phyloP scores from a whole-genome alignment of 2,329 filamentous ascomycete species.

The Pestalotiopsis fici region DNA sequence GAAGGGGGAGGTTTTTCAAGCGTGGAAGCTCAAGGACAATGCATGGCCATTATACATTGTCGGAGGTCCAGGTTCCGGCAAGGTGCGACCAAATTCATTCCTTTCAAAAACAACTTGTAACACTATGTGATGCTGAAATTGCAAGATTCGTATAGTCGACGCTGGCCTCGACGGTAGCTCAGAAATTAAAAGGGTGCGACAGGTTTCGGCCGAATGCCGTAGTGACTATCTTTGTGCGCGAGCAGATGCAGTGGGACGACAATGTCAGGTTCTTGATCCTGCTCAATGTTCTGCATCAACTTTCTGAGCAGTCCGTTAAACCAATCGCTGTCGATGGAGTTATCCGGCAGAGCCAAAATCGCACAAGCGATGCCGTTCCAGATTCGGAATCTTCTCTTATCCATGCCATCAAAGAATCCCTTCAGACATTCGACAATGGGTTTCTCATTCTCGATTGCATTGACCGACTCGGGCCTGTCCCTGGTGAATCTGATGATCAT shows the following conservation, averaged over 20 bases:
- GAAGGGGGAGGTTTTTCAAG: background rate
- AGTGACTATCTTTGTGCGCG: background rate
- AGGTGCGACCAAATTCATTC: background rate
- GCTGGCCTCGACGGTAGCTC: background rate
- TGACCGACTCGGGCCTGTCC: background rate
- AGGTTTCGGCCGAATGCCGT: background rate
- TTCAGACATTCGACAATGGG: background rate
- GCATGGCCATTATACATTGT: background rate
- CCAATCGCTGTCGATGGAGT: background rate
- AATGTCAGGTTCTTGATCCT: background rate
- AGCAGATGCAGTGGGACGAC: background rate
- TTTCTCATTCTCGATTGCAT: background rate
- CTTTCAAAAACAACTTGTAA: background rate
- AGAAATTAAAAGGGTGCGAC: background rate
- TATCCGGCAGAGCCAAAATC: background rate
- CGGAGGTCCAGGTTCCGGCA: constrained; percentile 1
- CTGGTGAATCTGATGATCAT: background rate
- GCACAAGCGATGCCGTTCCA: background rate
- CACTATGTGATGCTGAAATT: background rate
- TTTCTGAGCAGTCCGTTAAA: background rate
- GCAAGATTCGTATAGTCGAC: background rate
- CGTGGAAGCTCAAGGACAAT: background rate
- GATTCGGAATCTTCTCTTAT: background rate
- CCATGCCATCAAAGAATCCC: background rate
- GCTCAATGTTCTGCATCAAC: background rate